Conservation (phyloP, 1,139 yeast species). For the Pneumocystis murina region DNA sequence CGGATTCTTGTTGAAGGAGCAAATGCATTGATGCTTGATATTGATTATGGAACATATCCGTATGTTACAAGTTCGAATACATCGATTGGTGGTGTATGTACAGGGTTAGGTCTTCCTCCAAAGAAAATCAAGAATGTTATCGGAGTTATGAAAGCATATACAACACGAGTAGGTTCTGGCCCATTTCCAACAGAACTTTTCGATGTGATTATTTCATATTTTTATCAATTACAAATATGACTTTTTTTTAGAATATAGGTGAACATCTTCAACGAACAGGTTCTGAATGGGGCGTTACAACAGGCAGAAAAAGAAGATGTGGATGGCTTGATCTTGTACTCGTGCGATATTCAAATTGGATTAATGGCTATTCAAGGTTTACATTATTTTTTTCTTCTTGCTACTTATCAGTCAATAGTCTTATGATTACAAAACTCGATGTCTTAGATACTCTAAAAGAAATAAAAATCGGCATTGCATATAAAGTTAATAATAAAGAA, state of each 20-base stretch:
- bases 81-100: slow-evolving; percentile 94
- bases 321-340: slow-evolving; percentile 98
- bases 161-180: slow-evolving; percentile 98
- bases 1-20: slow-evolving; percentile 95
- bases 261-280: slow-evolving; percentile 81
- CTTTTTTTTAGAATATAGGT: slow-evolving; percentile 36
- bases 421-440: slow-evolving; percentile 89
- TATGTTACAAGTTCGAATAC: slow-evolving; percentile 92
- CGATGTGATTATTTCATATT: slow-evolving; percentile 30
- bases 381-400: neutral
- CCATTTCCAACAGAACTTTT: slow-evolving; percentile 98
- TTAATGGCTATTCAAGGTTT: slow-evolving; percentile 70
- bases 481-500: slow-evolving; percentile 60
- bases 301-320: slow-evolving; percentile 98
- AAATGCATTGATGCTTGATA: slow-evolving; percentile 91
- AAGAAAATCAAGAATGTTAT: slow-evolving; percentile 58
- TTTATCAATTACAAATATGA: neutral
- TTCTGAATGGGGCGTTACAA: slow-evolving; percentile 88
- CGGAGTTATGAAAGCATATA: slow-evolving; percentile 97
- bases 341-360: slow-evolving; percentile 71
- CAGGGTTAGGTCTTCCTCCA: slow-evolving; percentile 95
- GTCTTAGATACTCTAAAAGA: slow-evolving; percentile 82
- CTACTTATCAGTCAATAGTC: slow-evolving; percentile 24
- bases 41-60: slow-evolving; percentile 97
- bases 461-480: slow-evolving; percentile 72